Base-by-base conservation (phyloP, 495 filamentous ascomycete genomes). In the Neurospora sp. region DNA sequence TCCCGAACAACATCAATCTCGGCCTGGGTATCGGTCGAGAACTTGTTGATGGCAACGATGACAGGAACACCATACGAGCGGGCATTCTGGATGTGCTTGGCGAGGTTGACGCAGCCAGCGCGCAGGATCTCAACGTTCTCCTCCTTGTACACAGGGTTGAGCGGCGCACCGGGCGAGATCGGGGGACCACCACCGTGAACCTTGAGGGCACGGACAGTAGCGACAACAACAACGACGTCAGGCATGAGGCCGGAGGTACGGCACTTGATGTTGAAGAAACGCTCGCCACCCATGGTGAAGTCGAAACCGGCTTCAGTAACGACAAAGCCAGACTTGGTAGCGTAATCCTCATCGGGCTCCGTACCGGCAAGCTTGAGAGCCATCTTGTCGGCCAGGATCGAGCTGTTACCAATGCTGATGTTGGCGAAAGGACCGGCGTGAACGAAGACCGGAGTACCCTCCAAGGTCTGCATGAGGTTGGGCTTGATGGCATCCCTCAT, bases 261-360 rank as follows among this genome's bases (percentile, higher is more conserved):
- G 85, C 96, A 98, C 87, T 99, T 99, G 84, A 99, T 98, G 84
- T 99, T 98, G 90, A 99, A 98, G 87, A 99, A 99, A 39, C 96
- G 91, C 87, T 99, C 96, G 70, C 96, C 96, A 73, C 96, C 96
- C 96, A 99, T 99, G 69, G 96, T 98, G 84, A 99, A 99, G 81
- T 99, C 96, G 81, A 99, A 99, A 10, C 96, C 96, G 66, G 96
- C 95, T 82, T 99, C 96, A 11, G 96, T 99, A 69, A 99, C 90
- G n/a, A 97, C 94, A 72, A 96, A 98, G 9, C 96, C 96, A 16
- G 91, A 88, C 85, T 96, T 97, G 76, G 89, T 85, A 39, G 90
- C 84, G 77, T 94, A 89, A 76, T 96, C 88, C 84, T 99, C 96
- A 73, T 97, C 94, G n/a, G 89, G 89, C 81, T 99, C 96, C 3